Conservation (phyloP, 768 basidiomycete species). For the Nevesoporus exiguus region DNA sequence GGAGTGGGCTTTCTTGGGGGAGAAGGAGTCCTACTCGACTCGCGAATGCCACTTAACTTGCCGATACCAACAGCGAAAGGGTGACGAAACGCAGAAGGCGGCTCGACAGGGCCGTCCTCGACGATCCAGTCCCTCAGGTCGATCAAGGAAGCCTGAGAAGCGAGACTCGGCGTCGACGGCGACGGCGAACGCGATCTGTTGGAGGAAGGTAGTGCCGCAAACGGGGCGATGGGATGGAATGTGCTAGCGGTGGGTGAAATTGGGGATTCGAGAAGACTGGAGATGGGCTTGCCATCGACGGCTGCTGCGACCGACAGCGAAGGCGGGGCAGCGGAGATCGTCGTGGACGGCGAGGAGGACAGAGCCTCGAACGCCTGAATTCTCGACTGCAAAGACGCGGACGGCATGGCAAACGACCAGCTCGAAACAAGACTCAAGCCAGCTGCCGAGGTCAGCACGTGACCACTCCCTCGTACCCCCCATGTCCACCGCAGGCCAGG, state of each 20-base stretch:
- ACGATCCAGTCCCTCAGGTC: constrained; percentile 75
- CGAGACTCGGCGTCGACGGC: constrained; percentile 39
- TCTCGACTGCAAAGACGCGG: constrained; percentile 51
- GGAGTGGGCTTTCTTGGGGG: constrained; percentile 13
- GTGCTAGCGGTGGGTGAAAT: constrained; percentile 45
- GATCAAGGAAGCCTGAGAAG: constrained; percentile 57
- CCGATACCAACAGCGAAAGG: constrained; percentile 3
- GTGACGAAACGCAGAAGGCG: constrained; percentile 11
- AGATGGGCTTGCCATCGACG: constrained; percentile 1
- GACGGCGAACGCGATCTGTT: constrained; percentile 41
- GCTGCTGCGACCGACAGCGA: constrained; percentile 6
- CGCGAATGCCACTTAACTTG: constrained; percentile 18
- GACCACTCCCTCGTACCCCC: not conserved
- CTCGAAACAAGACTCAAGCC: not conserved
- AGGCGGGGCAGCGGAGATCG: constrained; percentile 15
- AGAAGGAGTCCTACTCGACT: constrained; percentile 25
- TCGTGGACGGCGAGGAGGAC: constrained; percentile 31
- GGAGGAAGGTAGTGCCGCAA: constrained; percentile 26
- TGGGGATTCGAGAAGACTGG: constrained; percentile 46
- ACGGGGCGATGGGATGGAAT: constrained; percentile 41
- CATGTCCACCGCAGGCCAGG: constrained; percentile 22
- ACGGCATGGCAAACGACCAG: constrained; percentile 34
- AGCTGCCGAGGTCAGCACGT: not conserved
- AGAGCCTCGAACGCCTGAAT: constrained; percentile 66
- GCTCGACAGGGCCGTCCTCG: constrained; percentile 50